These are phyloP conservation scores for Salix caprea DNA, from an alignment of 345 rosid species.

Conservation along the genomic window DNA sequence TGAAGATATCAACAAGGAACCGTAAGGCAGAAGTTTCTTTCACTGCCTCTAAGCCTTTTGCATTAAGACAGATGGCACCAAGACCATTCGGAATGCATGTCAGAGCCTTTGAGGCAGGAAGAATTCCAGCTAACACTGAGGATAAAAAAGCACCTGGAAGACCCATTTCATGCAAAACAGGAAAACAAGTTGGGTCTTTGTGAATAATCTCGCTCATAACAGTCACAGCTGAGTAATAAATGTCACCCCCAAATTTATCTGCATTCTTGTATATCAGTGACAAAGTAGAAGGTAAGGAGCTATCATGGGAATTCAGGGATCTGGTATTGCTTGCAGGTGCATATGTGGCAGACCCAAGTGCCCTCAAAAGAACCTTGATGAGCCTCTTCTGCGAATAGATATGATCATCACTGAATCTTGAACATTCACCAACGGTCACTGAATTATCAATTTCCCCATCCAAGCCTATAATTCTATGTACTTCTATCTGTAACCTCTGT, in stretches of 20 bases:
- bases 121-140: conserved; percentile 74
- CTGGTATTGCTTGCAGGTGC: conserved; percentile 67
- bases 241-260: conserved; percentile 88
- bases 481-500: conserved; percentile 83
- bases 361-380: conserved; percentile 85
- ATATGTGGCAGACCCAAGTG: conserved; percentile 91
- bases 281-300: conserved; percentile 68
- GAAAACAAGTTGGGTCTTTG: conserved; percentile 89
- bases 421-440: conserved; percentile 54
- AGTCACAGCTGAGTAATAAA: conserved; percentile 89
- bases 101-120: conserved; percentile 93
- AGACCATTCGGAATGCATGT: conserved; percentile 91
- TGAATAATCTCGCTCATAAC: conserved; percentile 97
- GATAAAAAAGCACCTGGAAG: conserved; percentile 90
- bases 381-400: conserved; percentile 75
- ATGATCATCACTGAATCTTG: conserved; percentile 53
- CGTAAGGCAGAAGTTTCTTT: conserved; percentile 74
- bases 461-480: conserved; percentile 60
- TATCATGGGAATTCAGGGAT: conserved; percentile 65
- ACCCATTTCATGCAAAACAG: conserved; percentile 73
- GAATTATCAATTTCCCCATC: conserved; percentile 48
- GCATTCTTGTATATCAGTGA: conserved; percentile 65
- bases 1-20: conserved; percentile 77
- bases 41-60: conserved; percentile 86
- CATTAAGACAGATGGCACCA: conserved; percentile 91